Evolutionary conservation across 441 rosid genomes (phyloP).

Genomic region (Iberis amara): DNA sequence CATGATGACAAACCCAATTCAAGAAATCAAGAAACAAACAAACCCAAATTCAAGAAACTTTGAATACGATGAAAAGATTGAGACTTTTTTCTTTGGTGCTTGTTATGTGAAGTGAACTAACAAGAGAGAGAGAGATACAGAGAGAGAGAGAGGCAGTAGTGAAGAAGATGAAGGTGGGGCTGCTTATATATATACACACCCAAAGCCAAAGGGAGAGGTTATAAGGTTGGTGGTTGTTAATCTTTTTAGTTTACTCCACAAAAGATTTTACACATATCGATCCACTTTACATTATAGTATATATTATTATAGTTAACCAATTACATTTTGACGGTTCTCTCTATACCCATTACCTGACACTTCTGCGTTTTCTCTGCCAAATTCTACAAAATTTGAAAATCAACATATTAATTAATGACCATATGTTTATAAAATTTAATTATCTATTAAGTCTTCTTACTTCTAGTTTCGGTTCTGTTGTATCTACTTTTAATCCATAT

Average conservation of each 20-base stretch:
- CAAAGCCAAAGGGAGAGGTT: conserved; percentile 27
- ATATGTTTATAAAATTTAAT: neutral
- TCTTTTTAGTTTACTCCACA: conserved; percentile 34
- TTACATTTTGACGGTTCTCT: conserved; percentile 33
- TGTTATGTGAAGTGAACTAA: conserved; percentile 37
- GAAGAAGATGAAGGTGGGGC: conserved; percentile 33
- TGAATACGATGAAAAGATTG: conserved; percentile 6
- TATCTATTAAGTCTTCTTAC: neutral
- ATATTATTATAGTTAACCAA: conserved; percentile 24
- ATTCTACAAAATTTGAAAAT: conserved; percentile 11
- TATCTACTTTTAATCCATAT: conserved; percentile 33
- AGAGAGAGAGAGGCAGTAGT: conserved; percentile 23
- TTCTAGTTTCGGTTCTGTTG: conserved; percentile 32
- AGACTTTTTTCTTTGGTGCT: conserved; percentile 18
- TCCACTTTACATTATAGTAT: conserved; percentile 26
- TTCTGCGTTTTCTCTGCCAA: conserved; percentile 31
- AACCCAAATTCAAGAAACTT: conserved; percentile 22
- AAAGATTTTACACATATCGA: conserved; percentile 28
- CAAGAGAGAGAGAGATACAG: conserved; percentile 28
- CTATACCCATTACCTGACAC: conserved; percentile 32
- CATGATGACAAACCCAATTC: conserved; percentile 31
- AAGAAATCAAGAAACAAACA: conserved; percentile 11
- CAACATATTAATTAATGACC: neutral
- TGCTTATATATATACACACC: conserved; percentile 28
- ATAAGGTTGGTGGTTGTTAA: conserved; percentile 37